Conservation (phyloP, 768 basidiomycete species). For the Russula sp. region DNA sequence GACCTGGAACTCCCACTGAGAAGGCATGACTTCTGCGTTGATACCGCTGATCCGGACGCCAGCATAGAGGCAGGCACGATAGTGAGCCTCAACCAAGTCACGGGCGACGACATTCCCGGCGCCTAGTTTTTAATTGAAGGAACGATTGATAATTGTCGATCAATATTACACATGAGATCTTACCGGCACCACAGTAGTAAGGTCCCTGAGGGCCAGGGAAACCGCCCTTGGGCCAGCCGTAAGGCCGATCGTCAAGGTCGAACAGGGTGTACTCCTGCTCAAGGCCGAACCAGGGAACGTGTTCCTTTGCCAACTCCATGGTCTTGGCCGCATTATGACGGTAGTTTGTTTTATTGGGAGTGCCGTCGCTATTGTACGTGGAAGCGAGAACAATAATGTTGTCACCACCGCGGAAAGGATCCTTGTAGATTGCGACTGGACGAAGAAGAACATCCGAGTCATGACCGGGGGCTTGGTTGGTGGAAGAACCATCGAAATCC, state of each 20-base stretch:
- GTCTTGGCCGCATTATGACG: slow-evolving; percentile 91
- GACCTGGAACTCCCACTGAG: slow-evolving; percentile 99
- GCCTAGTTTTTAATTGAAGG: slow-evolving; percentile 47
- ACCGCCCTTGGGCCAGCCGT: slow-evolving; percentile 98
- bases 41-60: slow-evolving; percentile 98
- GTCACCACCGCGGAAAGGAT: slow-evolving; percentile 98
- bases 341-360: slow-evolving; percentile 94
- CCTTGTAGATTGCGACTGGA: slow-evolving; percentile 95
- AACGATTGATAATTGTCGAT: neutral
- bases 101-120: slow-evolving; percentile 98
- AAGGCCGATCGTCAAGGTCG: slow-evolving; percentile 85
- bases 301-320: slow-evolving; percentile 87
- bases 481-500: slow-evolving; percentile 99
- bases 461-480: slow-evolving; percentile 91
- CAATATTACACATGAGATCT: slow-evolving; percentile 34
- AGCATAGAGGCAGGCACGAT: slow-evolving; percentile 92
- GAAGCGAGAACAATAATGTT: slow-evolving; percentile 97
- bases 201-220: slow-evolving; percentile 99
- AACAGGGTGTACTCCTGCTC: slow-evolving; percentile 99
- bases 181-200: slow-evolving; percentile 99
- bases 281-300: slow-evolving; percentile 92
- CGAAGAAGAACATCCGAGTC: slow-evolving; percentile 99
- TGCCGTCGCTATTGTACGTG: slow-evolving; percentile 98
- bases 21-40: slow-evolving; percentile 99
- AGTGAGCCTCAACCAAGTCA: slow-evolving; percentile 98